Evolutionary conservation across 176 grass and related monocot species (phyloP).

Genomic region (Aegilops sharonensis): DNA sequence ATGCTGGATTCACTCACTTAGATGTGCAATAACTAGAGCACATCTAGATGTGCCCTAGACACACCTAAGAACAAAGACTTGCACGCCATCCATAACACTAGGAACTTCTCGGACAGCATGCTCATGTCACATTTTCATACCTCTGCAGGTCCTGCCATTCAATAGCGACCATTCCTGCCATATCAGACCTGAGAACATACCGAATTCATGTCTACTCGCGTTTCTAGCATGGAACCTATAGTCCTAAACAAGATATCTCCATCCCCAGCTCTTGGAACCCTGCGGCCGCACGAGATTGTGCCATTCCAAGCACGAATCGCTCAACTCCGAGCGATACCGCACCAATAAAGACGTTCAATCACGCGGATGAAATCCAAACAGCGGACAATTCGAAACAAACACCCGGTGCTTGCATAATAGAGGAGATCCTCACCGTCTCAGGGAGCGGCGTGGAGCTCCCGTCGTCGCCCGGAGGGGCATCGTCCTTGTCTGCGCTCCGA

Average conservation of each 20-base stretch:
- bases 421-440: constrained; percentile 54
- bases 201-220: neutral
- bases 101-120: neutral
- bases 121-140: constrained; percentile 7
- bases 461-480: constrained; percentile 54
- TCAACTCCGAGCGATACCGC: neutral
- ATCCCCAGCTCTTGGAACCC: neutral
- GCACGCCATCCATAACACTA: neutral
- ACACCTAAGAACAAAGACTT: neutral
- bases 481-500: constrained; percentile 48
- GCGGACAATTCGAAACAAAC: neutral
- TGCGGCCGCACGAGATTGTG: neutral
- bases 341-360: neutral
- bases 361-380: neutral
- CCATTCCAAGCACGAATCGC: neutral
- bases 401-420: neutral
- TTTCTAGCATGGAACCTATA: neutral
- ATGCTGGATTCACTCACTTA: too few species aligned
- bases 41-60: too few species aligned
- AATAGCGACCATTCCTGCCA: neutral
- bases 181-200: neutral
- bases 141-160: neutral
- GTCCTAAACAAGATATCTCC: neutral
- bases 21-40: too few species aligned
- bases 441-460: constrained; percentile 59